Conservation (phyloP, 2,329 filamentous ascomycete genomes). For the Orbilia blumenaviensis region DNA sequence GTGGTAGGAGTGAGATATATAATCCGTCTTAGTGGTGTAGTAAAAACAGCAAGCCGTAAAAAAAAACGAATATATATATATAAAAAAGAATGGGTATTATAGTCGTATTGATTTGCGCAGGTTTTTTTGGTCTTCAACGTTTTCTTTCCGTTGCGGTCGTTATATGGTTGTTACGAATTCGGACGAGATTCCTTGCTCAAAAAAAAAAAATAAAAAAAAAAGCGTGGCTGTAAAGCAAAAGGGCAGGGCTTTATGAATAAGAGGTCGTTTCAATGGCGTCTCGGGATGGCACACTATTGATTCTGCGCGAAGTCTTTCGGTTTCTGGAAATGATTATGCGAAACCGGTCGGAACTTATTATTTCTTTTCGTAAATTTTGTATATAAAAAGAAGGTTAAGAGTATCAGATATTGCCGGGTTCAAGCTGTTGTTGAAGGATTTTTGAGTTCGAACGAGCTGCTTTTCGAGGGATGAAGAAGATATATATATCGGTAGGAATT, state of each 20-base stretch:
- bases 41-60: not conserved
- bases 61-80: no score
- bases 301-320: not conserved
- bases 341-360: slow-evolving; percentile 5
- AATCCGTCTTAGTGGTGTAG: not conserved
- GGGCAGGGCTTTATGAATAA: not conserved
- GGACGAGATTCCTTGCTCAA: slow-evolving; percentile 3
- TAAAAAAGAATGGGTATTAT: slow-evolving; percentile 14
- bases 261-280: slow-evolving; percentile 44
- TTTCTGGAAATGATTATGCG: slow-evolving; percentile 12
- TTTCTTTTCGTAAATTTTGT: slow-evolving; percentile 8
- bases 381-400: no score
- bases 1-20: slow-evolving; percentile 38
- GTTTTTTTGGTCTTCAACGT: slow-evolving; percentile 20
- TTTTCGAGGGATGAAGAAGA: slow-evolving; percentile 10
- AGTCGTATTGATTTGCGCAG: slow-evolving; percentile 25
- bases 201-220: not conserved
- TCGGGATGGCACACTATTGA: slow-evolving; percentile 21
- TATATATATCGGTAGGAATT: slow-evolving; percentile 31
- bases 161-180: slow-evolving; percentile 25
- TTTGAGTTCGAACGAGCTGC: slow-evolving; percentile 42
- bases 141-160: slow-evolving; percentile 32
- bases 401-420: slow-evolving; percentile 15
- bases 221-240: slow-evolving; percentile 25
- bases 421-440: slow-evolving; percentile 9